Evolutionary conservation across 2,329 filamentous ascomycete species (phyloP).

Genomic region (Penicillium concentricum): DNA sequence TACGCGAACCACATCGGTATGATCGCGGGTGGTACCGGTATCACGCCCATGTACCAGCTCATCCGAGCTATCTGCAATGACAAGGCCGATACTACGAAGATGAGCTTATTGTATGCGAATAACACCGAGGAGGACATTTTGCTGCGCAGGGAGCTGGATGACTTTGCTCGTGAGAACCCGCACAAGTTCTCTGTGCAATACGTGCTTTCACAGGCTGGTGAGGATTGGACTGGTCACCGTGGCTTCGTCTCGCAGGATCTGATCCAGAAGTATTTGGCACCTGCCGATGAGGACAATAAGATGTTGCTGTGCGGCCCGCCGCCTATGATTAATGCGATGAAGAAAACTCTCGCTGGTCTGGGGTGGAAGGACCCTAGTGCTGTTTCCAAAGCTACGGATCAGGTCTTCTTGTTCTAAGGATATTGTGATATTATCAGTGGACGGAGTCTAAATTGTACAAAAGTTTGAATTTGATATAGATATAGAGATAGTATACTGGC

Average conservation of each 20-base stretch:
- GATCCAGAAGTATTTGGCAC: conserved; percentile 47
- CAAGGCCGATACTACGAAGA: conserved; percentile 33
- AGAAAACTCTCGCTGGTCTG: conserved; percentile 49
- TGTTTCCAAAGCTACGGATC: conserved; percentile 51
- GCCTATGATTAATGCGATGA: conserved; percentile 57
- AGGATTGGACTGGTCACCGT: conserved; percentile 47
- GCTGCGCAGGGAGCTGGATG: conserved; percentile 56
- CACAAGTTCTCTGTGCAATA: conserved; percentile 56
- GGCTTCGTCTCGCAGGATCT: conserved; percentile 56
- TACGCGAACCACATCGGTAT: conserved; percentile 24
- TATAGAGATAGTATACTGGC: neutral
- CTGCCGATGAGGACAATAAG: conserved; percentile 47
- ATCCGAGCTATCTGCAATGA: conserved; percentile 62
- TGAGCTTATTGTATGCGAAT: conserved; percentile 60
- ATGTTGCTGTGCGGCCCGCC: conserved; percentile 60
- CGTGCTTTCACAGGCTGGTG: conserved; percentile 49
- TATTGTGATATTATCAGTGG: neutral
- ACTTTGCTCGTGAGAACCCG: conserved; percentile 50
- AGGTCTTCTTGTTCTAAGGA: neutral
- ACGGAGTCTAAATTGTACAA: neutral
- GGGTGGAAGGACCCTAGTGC: conserved; percentile 53
- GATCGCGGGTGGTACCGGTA: conserved; percentile 37
- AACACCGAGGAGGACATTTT: conserved; percentile 58
- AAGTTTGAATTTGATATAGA: neutral
- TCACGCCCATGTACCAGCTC: conserved; percentile 54